Conservation (phyloP, 495 filamentous ascomycete species). For the Aspergillus affinis region DNA sequence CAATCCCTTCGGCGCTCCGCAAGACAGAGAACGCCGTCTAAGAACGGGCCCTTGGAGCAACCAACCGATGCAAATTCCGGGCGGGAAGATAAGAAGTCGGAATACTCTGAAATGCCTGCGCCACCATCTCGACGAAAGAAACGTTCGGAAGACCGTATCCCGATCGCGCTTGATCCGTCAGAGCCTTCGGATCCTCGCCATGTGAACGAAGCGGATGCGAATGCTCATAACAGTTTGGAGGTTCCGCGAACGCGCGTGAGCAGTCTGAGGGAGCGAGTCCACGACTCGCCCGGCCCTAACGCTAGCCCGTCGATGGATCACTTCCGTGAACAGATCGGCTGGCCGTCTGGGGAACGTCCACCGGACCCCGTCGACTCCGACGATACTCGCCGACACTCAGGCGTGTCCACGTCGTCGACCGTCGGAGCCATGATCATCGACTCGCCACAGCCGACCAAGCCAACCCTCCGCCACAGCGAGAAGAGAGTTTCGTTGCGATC, state of each 20-base stretch:
- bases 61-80: background rate
- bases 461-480: constrained; percentile 65
- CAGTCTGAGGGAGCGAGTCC: constrained; percentile 36
- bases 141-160: background rate
- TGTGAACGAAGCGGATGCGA: constrained; percentile 10
- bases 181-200: constrained; percentile 5
- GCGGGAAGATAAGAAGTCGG: background rate
- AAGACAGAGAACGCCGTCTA: constrained; percentile 30
- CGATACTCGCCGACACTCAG: constrained; percentile 51
- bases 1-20: constrained; percentile 26
- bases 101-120: background rate
- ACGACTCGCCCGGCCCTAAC: constrained; percentile 25
- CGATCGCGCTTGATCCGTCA: constrained; percentile 1
- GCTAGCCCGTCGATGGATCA: constrained; percentile 36
- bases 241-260: constrained; percentile 32
- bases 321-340: constrained; percentile 43
- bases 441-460: constrained; percentile 47
- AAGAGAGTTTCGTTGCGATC: constrained; percentile 63
- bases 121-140: background rate
- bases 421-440: constrained; percentile 73
- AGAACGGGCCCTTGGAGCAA: background rate
- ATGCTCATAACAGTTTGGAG: constrained; percentile 22
- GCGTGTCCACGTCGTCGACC: constrained; percentile 65
- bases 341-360: constrained; percentile 36
- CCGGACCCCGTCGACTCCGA: constrained; percentile 33